These are phyloP conservation scores for Dalbergia oliveri DNA, from an alignment of 306 rosid genomes.

Conservation along the genomic window DNA sequence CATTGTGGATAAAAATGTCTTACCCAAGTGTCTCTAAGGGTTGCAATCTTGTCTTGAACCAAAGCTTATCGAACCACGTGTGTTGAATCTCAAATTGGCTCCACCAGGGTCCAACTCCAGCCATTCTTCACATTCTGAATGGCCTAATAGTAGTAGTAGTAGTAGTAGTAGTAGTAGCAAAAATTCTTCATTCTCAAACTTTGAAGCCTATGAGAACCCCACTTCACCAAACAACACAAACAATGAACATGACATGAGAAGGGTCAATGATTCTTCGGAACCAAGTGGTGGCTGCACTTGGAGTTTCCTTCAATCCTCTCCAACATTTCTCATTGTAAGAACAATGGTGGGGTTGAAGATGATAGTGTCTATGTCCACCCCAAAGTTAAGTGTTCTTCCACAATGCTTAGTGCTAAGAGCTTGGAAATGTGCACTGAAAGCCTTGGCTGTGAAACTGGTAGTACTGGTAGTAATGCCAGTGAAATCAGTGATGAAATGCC, in stretches of 20 bases:
- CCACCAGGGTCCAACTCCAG: slow-evolving; percentile 40
- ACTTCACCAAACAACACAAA: not conserved
- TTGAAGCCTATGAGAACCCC: not conserved
- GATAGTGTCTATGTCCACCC: slow-evolving; percentile 69
- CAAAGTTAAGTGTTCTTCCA: slow-evolving; percentile 50
- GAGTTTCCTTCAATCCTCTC: slow-evolving; percentile 62
- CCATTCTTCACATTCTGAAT: not conserved
- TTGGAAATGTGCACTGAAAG: slow-evolving; percentile 86
- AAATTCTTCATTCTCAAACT: not conserved
- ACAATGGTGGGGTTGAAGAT: not conserved
- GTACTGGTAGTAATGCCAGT: slow-evolving; percentile 49
- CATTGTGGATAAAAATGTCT: slow-evolving; percentile 48
- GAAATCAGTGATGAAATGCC: slow-evolving; percentile 45
- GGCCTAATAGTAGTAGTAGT: not conserved
- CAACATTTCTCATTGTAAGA: slow-evolving; percentile 18
- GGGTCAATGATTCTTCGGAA: slow-evolving; percentile 4
- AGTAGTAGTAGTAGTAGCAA: not conserved
- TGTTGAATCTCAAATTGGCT: slow-evolving; percentile 53
- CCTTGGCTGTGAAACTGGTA: slow-evolving; percentile 77
- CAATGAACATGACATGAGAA: slow-evolving; percentile 23
- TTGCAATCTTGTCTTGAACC: slow-evolving; percentile 61
- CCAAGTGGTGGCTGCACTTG: slow-evolving; percentile 45
- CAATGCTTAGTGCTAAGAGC: slow-evolving; percentile 65
- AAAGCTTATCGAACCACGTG: slow-evolving; percentile 42
- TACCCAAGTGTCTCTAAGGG: slow-evolving; percentile 58